Base-by-base conservation (phyloP, 2,329 filamentous ascomycete species). In the Colletotrichum sp. region DNA sequence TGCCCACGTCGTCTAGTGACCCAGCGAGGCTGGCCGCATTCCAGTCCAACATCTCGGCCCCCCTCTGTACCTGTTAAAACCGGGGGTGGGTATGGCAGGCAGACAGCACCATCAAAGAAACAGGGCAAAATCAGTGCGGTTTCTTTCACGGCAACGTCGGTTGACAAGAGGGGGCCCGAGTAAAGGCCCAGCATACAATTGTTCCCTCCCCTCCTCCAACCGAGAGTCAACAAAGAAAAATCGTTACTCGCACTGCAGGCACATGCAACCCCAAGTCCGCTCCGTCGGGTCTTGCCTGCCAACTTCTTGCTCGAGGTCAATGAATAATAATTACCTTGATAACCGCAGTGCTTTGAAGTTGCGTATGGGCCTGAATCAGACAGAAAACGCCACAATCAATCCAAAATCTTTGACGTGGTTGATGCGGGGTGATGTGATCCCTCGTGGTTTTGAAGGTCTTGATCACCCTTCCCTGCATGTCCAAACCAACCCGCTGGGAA, bases 11-110 rank as follows among this genome's bases (percentile, higher is more conserved):
- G 73, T 48, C 75, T 59, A 66, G 75, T 73, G 59, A 77, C 75
- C 68, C 62, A 64, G 65, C 65, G 72, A 76, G 69, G 73, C 55
- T 68, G 62, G 67, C 73, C 68, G 63, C 75, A 77, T 77, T 77
- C 75, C 75, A 77, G 72, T 62, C 63, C 68, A 10, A 24, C 57
- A 63, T n/a, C 18, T 36, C 13, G 26, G 32, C 39, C 63, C 57
- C 28, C 70, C 32, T n/a, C 57, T 68, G 73, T 48, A 44, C 39
- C 63, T 59, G 26, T 28, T 48, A 73, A 71, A 68, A 63, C 60
- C 48, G 71, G 69, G 71, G 75, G 32, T 71, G 34, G 44, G 60
- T 36, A 48, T 48, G 59, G 34, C 48, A 71, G 70, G 64, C 59
- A 67, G 44, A 68, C n/a, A 44, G 57, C 30, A 18, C 44, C 28